These are phyloP conservation scores for Paecilomyces niveus DNA, from an alignment of 2,329 filamentous ascomycete genomes.

Conservation along the genomic window DNA sequence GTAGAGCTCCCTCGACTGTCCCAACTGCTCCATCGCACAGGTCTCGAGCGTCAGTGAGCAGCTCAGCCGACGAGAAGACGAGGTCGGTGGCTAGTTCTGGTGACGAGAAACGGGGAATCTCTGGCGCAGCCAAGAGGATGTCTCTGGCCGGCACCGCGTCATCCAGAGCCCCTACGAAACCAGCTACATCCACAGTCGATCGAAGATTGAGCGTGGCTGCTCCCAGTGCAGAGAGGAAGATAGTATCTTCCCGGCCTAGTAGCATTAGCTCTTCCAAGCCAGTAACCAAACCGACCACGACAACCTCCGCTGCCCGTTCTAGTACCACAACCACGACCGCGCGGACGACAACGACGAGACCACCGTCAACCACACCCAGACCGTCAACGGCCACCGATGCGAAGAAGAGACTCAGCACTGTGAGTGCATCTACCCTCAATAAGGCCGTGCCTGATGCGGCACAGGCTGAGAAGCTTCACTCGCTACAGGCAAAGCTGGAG, in stretches of 20 bases:
- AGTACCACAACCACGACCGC: constrained; percentile 16
- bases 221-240: constrained; percentile 25
- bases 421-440: constrained; percentile 12
- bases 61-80: constrained; percentile 37
- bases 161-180: constrained; percentile 26
- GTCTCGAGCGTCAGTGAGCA: constrained; percentile 36
- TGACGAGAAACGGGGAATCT: constrained; percentile 38
- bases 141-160: constrained; percentile 34
- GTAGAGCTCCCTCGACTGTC: constrained; percentile 23
- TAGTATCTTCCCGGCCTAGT: constrained; percentile 17
- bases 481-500: constrained; percentile 27
- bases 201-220: constrained; percentile 32
- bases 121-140: constrained; percentile 37
- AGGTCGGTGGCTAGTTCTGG: constrained; percentile 36
- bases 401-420: constrained; percentile 32
- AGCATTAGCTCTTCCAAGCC: constrained; percentile 10
- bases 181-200: constrained; percentile 26
- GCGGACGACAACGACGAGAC: constrained; percentile 15
- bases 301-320: constrained; percentile 15
- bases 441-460: constrained; percentile 17
- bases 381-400: constrained; percentile 18
- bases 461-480: constrained; percentile 25
- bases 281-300: constrained; percentile 18
- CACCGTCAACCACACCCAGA: constrained; percentile 12
- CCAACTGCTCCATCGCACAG: constrained; percentile 3